Evolutionary conservation across 805 yeast species (phyloP).

Genomic region (Danielozyma ontarioensis): DNA sequence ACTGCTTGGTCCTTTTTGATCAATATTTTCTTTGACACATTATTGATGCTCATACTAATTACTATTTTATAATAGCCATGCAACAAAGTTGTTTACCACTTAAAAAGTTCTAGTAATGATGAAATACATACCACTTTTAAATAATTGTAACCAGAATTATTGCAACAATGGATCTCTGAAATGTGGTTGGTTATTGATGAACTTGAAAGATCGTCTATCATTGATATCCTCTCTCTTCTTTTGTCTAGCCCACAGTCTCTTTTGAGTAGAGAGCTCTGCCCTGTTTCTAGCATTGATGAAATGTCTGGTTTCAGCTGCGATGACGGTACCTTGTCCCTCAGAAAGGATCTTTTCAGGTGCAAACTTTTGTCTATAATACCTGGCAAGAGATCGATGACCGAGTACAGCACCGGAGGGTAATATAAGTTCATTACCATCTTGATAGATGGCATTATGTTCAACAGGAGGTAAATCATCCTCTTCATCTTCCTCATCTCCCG

Average conservation of each 20-base stretch:
- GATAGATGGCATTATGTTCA: conserved; percentile 24
- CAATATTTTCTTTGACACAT: conserved; percentile 29
- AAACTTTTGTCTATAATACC: conserved; percentile 40
- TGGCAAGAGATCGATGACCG: conserved; percentile 39
- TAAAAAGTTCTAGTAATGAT: too few species aligned
- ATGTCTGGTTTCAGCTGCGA: conserved; percentile 49
- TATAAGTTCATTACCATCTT: conserved; percentile 34
- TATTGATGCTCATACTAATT: conserved; percentile 1
- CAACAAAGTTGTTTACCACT: too few species aligned
- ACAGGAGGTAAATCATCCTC: conserved; percentile 20
- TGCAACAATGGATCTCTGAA: conserved; percentile 39
- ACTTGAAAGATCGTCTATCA: conserved; percentile 60
- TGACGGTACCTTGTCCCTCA: conserved; percentile 39
- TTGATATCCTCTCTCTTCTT: conserved; percentile 46
- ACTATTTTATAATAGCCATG: too few species aligned
- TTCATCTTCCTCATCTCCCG: conserved; percentile 19
- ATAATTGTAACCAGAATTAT: too few species aligned
- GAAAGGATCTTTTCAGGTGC: conserved; percentile 38
- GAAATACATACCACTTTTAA: too few species aligned
- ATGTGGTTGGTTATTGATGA: conserved; percentile 78
- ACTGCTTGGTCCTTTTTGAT: conserved; percentile 66
- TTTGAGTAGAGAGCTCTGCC: conserved; percentile 35
- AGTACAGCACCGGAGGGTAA: conserved; percentile 39
- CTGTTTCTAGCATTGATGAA: conserved; percentile 37
- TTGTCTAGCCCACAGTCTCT: conserved; percentile 58